Conservation (phyloP, 2,329 filamentous ascomycete species). For the Graphilbum sp. region DNA sequence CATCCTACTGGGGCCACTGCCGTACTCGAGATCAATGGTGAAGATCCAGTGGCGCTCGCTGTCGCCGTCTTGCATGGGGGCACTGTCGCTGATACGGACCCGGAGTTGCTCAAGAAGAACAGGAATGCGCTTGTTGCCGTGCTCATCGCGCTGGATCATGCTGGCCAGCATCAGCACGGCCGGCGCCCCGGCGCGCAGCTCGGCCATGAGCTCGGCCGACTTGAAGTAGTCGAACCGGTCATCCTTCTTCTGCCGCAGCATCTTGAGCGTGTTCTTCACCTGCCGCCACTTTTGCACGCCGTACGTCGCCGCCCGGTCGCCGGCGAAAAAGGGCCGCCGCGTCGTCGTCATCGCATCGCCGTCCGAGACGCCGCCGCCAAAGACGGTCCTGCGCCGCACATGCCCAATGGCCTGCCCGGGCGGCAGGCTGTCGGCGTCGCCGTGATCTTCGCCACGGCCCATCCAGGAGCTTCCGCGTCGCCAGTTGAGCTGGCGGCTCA, state of each 20-base stretch:
- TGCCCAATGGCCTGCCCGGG: conserved; percentile 42
- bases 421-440: conserved; percentile 10
- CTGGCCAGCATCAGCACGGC: conserved; percentile 89
- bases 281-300: conserved; percentile 80
- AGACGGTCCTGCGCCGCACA: conserved; percentile 48
- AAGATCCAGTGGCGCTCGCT: conserved; percentile 67
- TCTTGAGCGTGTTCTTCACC: conserved; percentile 75
- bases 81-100: conserved; percentile 68
- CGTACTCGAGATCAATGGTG: conserved; percentile 87
- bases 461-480: conserved; percentile 45
- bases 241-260: conserved; percentile 64
- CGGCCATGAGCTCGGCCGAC: conserved; percentile 90
- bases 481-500: conserved; percentile 37
- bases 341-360: conserved; percentile 41
- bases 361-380: conserved; percentile 46
- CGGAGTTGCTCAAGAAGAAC: conserved; percentile 92
- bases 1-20: conserved; percentile 89
- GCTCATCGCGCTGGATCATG: conserved; percentile 95
- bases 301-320: conserved; percentile 56
- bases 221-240: conserved; percentile 88
- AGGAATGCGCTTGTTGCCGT: conserved; percentile 86
- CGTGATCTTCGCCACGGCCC: conserved; percentile 21
- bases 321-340: conserved; percentile 37
- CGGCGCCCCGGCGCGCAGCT: conserved; percentile 79
- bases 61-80: conserved; percentile 45